Evolutionary conservation across 208 protist species (phyloP).

Genomic region (Trypanosoma caninum): DNA sequence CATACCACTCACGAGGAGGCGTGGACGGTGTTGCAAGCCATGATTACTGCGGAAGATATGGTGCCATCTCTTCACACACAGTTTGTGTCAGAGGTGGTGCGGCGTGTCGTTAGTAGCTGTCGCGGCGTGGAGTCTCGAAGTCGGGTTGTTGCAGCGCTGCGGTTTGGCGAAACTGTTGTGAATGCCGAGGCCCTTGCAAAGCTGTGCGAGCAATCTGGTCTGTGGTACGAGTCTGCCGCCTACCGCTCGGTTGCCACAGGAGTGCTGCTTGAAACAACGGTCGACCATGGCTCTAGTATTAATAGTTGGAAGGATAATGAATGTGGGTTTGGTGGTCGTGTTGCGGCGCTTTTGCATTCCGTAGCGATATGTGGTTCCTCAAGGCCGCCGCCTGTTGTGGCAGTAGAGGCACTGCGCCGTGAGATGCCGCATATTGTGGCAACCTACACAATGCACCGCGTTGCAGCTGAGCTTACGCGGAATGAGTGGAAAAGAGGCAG

Average conservation of each 20-base stretch:
- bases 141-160: constrained; percentile 1
- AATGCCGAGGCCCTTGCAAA: background rate
- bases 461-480: constrained; percentile 5
- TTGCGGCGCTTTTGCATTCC: background rate
- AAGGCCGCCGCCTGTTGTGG: background rate
- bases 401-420: constrained; percentile 2
- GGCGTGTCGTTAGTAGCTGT: background rate
- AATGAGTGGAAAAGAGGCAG: background rate
- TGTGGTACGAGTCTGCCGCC: constrained; percentile 20
- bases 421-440: constrained; percentile 10
- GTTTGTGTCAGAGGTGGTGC: constrained; percentile 1
- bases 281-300: constrained; percentile 4
- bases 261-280: background rate
- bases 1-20: background rate
- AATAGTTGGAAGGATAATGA: background rate
- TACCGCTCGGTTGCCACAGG: constrained; percentile 7
- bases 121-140: background rate
- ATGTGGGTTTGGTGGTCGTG: background rate
- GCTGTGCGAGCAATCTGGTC: constrained; percentile 11
- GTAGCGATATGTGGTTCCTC: background rate
- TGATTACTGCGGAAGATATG: background rate
- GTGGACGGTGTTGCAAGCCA: constrained; percentile 4
- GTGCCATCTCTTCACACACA: background rate
- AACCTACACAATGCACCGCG: constrained; percentile 6
- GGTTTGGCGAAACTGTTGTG: constrained; percentile 11